These are phyloP conservation scores for Schizonepeta tenuifolia DNA, from an alignment of 257 asterid species.

Conservation along the genomic window DNA sequence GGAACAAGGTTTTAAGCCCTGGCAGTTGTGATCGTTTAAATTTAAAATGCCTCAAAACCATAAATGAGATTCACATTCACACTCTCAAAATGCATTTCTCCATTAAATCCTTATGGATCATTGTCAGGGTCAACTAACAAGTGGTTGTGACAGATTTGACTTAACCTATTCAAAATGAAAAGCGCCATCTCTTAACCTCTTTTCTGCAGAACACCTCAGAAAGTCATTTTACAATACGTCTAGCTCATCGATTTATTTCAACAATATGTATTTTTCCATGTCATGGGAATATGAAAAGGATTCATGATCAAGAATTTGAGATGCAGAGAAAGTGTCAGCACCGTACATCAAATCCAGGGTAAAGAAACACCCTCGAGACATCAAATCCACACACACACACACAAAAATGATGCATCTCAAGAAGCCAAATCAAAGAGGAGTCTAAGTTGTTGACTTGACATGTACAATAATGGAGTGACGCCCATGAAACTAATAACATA, in stretches of 20 bases:
- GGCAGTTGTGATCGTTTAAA: not conserved
- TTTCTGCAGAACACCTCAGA: not conserved
- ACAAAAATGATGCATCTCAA: not conserved
- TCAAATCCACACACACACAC: not conserved
- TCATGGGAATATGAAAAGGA: not conserved
- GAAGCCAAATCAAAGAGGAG: not conserved
- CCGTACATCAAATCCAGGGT: not conserved
- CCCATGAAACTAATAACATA: not conserved
- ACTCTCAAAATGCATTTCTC: not conserved
- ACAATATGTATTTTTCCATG: not conserved
- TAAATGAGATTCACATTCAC: not conserved
- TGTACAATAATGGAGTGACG: not conserved
- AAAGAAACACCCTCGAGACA: constrained; percentile 9
- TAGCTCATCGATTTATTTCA: not conserved
- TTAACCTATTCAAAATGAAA: not conserved
- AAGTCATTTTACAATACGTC: not conserved
- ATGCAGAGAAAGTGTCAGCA: constrained; percentile 4
- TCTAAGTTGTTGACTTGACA: not conserved
- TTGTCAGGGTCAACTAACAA: not conserved
- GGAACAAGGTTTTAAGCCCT: not conserved
- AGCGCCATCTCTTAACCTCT: not conserved
- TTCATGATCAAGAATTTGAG: not conserved
- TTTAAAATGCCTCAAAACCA: not conserved
- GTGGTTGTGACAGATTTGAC: no score
- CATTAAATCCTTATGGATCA: not conserved